Base-by-base conservation (phyloP, 768 basidiomycete species). In the Russula sp. region DNA sequence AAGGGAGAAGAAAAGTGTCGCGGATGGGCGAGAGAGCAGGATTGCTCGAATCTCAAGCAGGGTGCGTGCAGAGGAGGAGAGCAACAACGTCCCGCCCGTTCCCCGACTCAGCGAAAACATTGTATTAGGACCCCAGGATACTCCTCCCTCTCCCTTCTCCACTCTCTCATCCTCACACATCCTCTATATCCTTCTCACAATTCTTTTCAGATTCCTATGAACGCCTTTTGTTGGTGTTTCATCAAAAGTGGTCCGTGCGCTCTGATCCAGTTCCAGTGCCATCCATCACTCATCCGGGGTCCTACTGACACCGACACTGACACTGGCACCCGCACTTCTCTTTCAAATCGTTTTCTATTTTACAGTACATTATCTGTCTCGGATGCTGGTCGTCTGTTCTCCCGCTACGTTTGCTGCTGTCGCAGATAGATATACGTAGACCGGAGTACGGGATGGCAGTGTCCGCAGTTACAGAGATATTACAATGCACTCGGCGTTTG, bases 1-100 rank as follows among this genome's bases (percentile, higher is more conserved):
- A 57, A 49, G 5, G 8, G 53, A 32, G 64, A 57, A 65, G 49
- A 65, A 65, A 61, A 61, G 64, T 65, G 42, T 65, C 64, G 64
- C 64, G 55, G 40, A 61, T 65, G 44, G 7, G 59, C 48, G 59
- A 61, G 61, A 55, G 64, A 55, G 64, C 59, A 55, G 40, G 54
- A 56, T 26, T 56, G 59, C 59, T 65, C 59, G 59, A 65, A 57
- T 61, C 59, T 60, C 64, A 50, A n/a, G 51, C 57, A 52, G 34
- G 57, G 49, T 40, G 40, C 57, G 44, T 48, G 58, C 52, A 46
- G 36, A 59, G 46, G 58, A 24, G 24, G 50, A 50, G 34, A 40
- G 38, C 34, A 56, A 49, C 56, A 26, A 57, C 48, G 38, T 38
- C 40, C 20, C 51, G 34, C 34, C 32, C 40, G 8, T 9, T 40